phyloP scores from a whole-genome alignment of 1,284 basidiomycete species.

The Golubevia sp. region DNA sequence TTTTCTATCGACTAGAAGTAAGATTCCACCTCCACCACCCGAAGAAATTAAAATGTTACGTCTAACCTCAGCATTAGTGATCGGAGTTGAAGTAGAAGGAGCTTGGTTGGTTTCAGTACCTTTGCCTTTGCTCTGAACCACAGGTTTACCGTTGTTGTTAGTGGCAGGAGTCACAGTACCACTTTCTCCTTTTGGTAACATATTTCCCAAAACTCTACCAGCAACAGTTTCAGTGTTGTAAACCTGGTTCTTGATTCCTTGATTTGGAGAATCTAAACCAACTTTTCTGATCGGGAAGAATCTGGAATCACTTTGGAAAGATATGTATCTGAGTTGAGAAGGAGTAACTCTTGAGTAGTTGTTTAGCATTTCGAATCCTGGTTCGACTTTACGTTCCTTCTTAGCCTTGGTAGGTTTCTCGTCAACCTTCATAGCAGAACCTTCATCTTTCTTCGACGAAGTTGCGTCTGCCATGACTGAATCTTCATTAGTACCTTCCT shows the following conservation, averaged over 20 bases:
- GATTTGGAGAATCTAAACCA: conserved; percentile 16
- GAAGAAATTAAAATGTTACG: conserved; percentile 35
- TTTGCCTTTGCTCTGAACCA: conserved; percentile 9
- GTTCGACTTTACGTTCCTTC: conserved; percentile 44
- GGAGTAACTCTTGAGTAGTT: conserved; percentile 58
- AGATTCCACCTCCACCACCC: conserved; percentile 48
- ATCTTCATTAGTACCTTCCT: conserved; percentile 26
- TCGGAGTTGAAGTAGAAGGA: background rate
- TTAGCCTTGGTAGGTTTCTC: conserved; percentile 26
- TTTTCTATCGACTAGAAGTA: conserved; percentile 47
- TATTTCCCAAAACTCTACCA: conserved; percentile 33
- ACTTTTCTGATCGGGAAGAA: conserved; percentile 38
- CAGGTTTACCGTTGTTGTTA: conserved; percentile 6
- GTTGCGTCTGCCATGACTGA: conserved; percentile 7
- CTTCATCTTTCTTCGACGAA: conserved; percentile 9
- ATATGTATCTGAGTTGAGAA: conserved; percentile 53
- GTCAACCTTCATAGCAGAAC: conserved; percentile 23
- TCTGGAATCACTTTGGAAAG: conserved; percentile 41
- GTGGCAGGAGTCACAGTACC: conserved; percentile 34
- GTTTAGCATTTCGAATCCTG: conserved; percentile 33
- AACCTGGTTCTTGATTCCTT: conserved; percentile 29
- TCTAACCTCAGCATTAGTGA: conserved; percentile 15
- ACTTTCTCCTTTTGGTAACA: conserved; percentile 35
- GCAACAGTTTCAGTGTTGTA: conserved; percentile 39
- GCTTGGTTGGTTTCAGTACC: background rate